Conservation (phyloP, 208 protist species). For the Vickermania spadyakhi region DNA sequence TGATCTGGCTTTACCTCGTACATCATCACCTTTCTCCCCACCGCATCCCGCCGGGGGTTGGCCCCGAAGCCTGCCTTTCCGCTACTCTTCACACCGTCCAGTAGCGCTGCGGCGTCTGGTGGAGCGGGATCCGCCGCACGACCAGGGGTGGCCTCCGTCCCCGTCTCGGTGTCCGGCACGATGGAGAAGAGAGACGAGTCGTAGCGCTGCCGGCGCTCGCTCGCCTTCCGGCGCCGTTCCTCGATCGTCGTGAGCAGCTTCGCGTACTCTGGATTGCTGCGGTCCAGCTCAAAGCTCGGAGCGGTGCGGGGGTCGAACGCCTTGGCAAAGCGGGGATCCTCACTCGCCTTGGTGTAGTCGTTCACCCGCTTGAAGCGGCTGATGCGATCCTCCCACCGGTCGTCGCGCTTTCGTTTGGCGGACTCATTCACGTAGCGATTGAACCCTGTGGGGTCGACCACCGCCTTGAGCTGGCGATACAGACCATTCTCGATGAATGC, state of each 20-base stretch:
- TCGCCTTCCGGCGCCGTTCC: slow-evolving; percentile 59
- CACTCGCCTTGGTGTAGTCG: slow-evolving; percentile 7
- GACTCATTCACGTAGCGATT: slow-evolving; percentile 62
- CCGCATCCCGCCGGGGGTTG: background rate
- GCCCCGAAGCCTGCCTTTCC: slow-evolving; percentile 25
- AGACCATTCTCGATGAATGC: slow-evolving; percentile 95
- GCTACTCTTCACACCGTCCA: slow-evolving; percentile 70
- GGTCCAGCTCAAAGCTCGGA: slow-evolving; percentile 60
- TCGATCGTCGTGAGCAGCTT: slow-evolving; percentile 75
- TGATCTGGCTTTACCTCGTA: slow-evolving; percentile 52
- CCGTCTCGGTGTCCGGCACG: slow-evolving; percentile 43
- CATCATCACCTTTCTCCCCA: slow-evolving; percentile 49
- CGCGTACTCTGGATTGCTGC: slow-evolving; percentile 68
- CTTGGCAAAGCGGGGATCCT: slow-evolving; percentile 68
- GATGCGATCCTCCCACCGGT: slow-evolving; percentile 73
- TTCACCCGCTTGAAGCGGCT: slow-evolving; percentile 62
- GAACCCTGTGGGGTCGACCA: slow-evolving; percentile 89
- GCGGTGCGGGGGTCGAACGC: slow-evolving; percentile 34
- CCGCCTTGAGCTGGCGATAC: slow-evolving; percentile 77
- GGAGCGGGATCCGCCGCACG: background rate
- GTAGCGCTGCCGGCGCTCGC: slow-evolving; percentile 50
- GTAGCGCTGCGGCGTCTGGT: slow-evolving; percentile 26
- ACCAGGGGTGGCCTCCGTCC: background rate
- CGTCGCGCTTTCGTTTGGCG: slow-evolving; percentile 39
- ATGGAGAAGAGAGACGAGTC: slow-evolving; percentile 71